Evolutionary conservation across 2,329 filamentous ascomycete species (phyloP).

Genomic region (Colletotrichum agaves): DNA sequence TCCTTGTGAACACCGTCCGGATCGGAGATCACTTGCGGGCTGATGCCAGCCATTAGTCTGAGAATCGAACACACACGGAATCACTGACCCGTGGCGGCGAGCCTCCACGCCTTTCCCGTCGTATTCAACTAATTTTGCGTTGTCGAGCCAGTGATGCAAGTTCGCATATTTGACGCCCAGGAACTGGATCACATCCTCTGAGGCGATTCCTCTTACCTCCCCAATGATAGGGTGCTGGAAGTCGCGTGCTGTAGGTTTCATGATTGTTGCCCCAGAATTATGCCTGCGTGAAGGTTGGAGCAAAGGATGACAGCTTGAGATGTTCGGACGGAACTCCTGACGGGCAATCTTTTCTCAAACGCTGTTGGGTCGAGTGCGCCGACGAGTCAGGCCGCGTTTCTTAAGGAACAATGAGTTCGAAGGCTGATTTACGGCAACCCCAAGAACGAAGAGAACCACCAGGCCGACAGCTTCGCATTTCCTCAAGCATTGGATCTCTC

Average conservation of each 20-base stretch:
- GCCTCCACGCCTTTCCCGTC: constrained; percentile 42
- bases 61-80: not conserved
- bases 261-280: not conserved
- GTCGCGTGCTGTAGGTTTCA: not conserved
- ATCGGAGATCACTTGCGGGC: constrained; percentile 52
- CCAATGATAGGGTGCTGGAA: constrained; percentile 26
- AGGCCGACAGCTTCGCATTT: too few relatives aligned
- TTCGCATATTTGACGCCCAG: constrained; percentile 41
- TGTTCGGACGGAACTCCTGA: too few relatives aligned
- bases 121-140: constrained; percentile 30
- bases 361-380: too few relatives aligned
- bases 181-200: constrained; percentile 38
- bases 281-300: too few relatives aligned
- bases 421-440: too few relatives aligned
- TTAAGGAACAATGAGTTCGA: too few relatives aligned
- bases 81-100: constrained; percentile 48
- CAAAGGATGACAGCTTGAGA: too few relatives aligned
- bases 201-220: not conserved
- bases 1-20: constrained; percentile 56
- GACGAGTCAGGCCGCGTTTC: too few relatives aligned
- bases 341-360: too few relatives aligned
- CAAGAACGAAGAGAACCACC: too few relatives aligned
- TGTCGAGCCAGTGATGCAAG: constrained; percentile 38
- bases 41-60: not conserved
- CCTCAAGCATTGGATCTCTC: not conserved